phyloP scores from a whole-genome alignment of 331 rosid species.

The Arachis monticola region DNA sequence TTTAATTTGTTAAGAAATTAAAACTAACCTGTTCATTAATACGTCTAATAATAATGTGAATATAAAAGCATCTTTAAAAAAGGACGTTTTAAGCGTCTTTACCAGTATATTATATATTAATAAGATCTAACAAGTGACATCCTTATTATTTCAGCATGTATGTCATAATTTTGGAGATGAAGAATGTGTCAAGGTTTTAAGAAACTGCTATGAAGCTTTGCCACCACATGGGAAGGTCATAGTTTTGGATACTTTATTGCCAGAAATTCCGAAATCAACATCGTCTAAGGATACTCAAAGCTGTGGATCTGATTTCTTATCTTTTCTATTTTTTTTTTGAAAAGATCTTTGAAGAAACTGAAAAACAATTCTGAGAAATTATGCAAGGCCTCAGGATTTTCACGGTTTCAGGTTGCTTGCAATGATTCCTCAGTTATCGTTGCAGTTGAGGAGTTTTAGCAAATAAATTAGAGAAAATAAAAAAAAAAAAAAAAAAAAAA shows the following conservation, averaged over 20 bases:
- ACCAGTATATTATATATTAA: too few relatives aligned
- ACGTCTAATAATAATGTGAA: too few relatives aligned
- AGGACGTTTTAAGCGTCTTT: too few relatives aligned
- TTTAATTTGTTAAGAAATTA: too few relatives aligned
- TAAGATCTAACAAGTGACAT: too few relatives aligned
- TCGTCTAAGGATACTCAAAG: neutral
- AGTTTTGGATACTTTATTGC: slow-evolving; percentile 27
- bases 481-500: too few relatives aligned
- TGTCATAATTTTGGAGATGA: slow-evolving; percentile 42
- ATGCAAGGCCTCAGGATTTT: slow-evolving; percentile 17
- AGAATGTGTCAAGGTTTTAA: slow-evolving; percentile 32
- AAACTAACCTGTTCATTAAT: too few relatives aligned
- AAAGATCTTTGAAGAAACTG: too few relatives aligned
- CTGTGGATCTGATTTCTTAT: slow-evolving; percentile 7
- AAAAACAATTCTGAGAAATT: neutral
- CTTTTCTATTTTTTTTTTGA: slow-evolving; percentile 39
- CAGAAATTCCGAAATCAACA: slow-evolving; percentile 10
- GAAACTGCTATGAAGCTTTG: slow-evolving; percentile 35
- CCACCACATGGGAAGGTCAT: slow-evolving; percentile 41
- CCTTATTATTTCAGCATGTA: slow-evolving; percentile 15
- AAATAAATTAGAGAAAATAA: too few relatives aligned
- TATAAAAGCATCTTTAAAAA: too few relatives aligned
- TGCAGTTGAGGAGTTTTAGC: slow-evolving; percentile 22
- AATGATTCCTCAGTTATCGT: neutral
- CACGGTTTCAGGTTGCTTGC: slow-evolving; percentile 9